Conservation (phyloP, 345 rosid genomes). For the Brassica cretica region DNA sequence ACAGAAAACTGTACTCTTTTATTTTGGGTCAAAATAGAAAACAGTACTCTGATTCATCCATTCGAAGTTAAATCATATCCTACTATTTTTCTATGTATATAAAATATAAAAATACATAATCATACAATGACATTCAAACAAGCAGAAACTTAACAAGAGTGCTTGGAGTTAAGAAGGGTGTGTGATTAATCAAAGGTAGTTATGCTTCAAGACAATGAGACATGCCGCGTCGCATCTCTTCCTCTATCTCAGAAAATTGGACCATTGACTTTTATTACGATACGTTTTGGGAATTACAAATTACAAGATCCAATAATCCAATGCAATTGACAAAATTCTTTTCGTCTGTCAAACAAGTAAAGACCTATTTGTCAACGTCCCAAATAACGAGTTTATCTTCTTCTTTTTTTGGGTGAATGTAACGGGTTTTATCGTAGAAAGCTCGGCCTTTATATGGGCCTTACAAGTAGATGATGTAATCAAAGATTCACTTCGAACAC, state of each 20-base stretch:
- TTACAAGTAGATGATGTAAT: neutral
- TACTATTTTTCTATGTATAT: neutral
- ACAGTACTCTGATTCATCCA: no score
- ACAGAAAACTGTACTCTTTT: no score
- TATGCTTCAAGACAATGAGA: slow-evolving; percentile 28
- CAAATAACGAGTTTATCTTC: neutral
- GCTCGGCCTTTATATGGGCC: neutral
- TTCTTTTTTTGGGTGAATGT: no score
- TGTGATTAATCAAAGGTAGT: slow-evolving; percentile 30
- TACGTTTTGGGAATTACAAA: neutral
- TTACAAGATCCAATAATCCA: slow-evolving; percentile 19
- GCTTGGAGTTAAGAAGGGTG: neutral
- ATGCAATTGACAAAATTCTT: slow-evolving; percentile 17
- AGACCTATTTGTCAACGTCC: slow-evolving; percentile 8
- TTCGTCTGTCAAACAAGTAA: neutral
- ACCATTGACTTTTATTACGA: slow-evolving; percentile 1
- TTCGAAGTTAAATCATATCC: neutral
- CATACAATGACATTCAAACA: slow-evolving; percentile 15
- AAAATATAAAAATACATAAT: no score
- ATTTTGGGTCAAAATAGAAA: no score
- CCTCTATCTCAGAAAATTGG: neutral
- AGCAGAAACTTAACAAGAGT: slow-evolving; percentile 6
- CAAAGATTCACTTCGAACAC: slow-evolving; percentile 7
- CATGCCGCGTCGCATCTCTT: slow-evolving; percentile 18
- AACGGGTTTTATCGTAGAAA: neutral